Conservation (phyloP, 2,329 filamentous ascomycete genomes). For the Sporothrix mexicana region DNA sequence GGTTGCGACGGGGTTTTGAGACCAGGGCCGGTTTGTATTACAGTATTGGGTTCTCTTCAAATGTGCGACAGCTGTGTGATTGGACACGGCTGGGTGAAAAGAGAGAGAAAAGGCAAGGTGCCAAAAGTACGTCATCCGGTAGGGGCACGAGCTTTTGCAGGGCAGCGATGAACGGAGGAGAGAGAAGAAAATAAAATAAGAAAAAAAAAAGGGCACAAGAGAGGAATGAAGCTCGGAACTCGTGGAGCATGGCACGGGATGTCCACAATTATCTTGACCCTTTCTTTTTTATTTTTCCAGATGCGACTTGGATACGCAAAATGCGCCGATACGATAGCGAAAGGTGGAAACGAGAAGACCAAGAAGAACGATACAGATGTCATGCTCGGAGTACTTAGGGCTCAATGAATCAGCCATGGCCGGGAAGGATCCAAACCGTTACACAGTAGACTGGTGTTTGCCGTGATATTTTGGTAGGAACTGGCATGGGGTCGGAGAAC, state of each 20-base stretch:
- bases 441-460: too few species aligned
- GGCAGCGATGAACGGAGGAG: conserved; percentile 3
- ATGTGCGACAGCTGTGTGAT: conserved; percentile 9
- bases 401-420: not conserved
- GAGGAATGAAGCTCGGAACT: not conserved
- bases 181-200: not conserved
- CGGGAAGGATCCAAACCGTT: not conserved
- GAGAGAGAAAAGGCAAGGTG: not conserved
- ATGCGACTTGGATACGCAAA: not conserved
- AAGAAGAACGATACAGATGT: not conserved
- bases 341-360: not conserved
- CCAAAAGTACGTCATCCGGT: not conserved
- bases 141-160: not conserved
- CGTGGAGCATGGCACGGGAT: not conserved
- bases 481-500: not conserved
- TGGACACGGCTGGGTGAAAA: not conserved
- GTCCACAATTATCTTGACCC: not conserved
- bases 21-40: not conserved
- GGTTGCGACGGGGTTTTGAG: not conserved
- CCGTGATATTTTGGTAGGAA: not conserved
- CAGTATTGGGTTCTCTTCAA: too few species aligned
- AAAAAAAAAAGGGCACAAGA: not conserved
- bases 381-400: not conserved
- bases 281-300: not conserved
- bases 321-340: not conserved